A percentile compares a stretch with the other conserved stretches of the same genome.
Evolutionary conservation across 352 stramenopile genomes (phyloP).

Genomic region (Aphanomyces cochlioides): DNA sequence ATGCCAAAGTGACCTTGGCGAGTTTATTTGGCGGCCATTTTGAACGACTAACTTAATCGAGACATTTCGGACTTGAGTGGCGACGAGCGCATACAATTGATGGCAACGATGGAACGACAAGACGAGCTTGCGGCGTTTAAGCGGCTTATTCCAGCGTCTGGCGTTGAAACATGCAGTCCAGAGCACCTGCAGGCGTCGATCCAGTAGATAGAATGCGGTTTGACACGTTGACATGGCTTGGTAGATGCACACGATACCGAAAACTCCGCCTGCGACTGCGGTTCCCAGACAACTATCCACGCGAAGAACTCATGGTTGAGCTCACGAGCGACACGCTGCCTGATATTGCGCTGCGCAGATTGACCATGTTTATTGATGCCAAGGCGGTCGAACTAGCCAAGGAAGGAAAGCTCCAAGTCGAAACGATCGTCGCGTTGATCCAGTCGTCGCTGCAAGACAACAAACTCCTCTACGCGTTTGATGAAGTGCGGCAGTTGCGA

Average conservation of each 20-base stretch:
- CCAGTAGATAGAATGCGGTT: not conserved
- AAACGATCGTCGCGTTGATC: slow-evolving; percentile 12
- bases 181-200: slow-evolving; percentile 23
- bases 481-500: slow-evolving; percentile 24
- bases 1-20: slow-evolving; percentile 2
- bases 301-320: slow-evolving; percentile 19
- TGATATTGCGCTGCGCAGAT: slow-evolving; percentile 16
- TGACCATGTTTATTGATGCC: slow-evolving; percentile 26
- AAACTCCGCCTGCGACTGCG: slow-evolving; percentile 17
- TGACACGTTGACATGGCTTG: not conserved
- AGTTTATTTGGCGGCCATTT: slow-evolving; percentile 6
- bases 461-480: slow-evolving; percentile 20
- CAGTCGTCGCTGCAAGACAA: slow-evolving; percentile 20
- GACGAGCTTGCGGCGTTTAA: slow-evolving; percentile 9
- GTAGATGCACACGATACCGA: slow-evolving; percentile 21
- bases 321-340: slow-evolving; percentile 17
- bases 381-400: slow-evolving; percentile 15
- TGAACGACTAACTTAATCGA: not conserved
- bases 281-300: slow-evolving; percentile 18
- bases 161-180: slow-evolving; percentile 10
- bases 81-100: not conserved
- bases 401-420: slow-evolving; percentile 9
- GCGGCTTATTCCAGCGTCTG: slow-evolving; percentile 9
- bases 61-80: slow-evolving; percentile 6
- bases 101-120: slow-evolving; percentile 12